These are phyloP conservation scores for Fusarium oligoseptatum DNA, from an alignment of 2,329 filamentous ascomycete genomes.

Conservation along the genomic window DNA sequence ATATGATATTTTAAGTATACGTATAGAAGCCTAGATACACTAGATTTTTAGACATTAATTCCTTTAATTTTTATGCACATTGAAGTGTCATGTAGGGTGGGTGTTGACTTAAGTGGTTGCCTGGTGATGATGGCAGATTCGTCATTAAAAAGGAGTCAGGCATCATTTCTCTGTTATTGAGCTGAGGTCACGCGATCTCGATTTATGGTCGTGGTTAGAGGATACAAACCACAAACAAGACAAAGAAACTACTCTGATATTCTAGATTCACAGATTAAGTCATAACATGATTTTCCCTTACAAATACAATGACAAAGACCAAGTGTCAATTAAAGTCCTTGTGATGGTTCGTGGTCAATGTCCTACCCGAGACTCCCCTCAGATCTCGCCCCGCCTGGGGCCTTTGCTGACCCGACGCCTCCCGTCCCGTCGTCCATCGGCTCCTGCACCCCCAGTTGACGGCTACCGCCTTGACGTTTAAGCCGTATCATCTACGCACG, in stretches of 20 bases:
- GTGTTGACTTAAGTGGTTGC: background rate
- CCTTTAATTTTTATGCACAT: background rate
- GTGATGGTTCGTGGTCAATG: background rate
- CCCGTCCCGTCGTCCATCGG: background rate
- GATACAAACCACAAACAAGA: background rate
- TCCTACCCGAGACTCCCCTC: conserved; percentile 5
- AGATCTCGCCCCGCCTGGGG: conserved; percentile 2
- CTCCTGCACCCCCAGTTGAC: background rate
- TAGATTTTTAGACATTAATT: background rate
- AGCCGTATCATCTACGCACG: background rate
- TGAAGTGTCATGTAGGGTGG: background rate
- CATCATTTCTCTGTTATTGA: background rate
- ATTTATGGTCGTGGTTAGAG: too few species aligned
- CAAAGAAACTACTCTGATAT: background rate
- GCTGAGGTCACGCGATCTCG: background rate
- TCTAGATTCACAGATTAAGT: background rate
- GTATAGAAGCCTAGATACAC: background rate
- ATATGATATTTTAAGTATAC: conserved; percentile 27
- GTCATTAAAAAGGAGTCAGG: too few species aligned
- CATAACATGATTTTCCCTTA: background rate
- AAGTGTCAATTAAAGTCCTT: background rate
- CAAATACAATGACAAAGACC: background rate
- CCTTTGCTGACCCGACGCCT: background rate
- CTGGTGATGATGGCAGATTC: background rate
- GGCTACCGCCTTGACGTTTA: background rate